Conservation (phyloP, 192 early-diverging fungal species). For the Blastocladiella britannica region DNA sequence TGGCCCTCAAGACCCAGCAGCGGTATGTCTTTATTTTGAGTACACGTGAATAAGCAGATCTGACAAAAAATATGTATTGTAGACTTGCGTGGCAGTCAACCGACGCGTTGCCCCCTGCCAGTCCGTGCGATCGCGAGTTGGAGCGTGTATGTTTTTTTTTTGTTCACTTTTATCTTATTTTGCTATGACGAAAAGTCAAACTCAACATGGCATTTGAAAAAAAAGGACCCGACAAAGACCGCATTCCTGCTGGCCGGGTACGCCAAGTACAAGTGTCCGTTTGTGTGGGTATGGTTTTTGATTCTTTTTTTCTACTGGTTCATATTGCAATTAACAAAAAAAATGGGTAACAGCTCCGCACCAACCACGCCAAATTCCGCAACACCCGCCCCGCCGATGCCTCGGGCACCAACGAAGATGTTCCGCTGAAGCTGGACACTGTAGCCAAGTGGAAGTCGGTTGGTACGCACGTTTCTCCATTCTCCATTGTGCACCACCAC, state of each 20-base stretch:
- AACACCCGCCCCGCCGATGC: too few species aligned
- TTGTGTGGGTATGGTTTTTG: constrained; percentile 34
- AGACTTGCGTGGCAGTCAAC: not conserved
- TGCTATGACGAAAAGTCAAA: not conserved
- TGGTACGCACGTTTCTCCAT: constrained; percentile 7
- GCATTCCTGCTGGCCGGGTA: constrained; percentile 48
- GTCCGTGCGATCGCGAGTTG: constrained; percentile 4
- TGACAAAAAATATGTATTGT: not conserved
- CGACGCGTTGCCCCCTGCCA: constrained; percentile 1
- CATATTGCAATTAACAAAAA: not conserved
- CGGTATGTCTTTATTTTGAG: not conserved
- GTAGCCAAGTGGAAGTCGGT: constrained; percentile 38
- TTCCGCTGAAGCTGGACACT: constrained; percentile 37
- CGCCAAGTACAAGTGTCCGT: constrained; percentile 44
- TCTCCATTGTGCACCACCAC: not conserved
- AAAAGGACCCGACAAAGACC: constrained; percentile 21
- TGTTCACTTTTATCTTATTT: too few species aligned
- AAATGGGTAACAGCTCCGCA: constrained; percentile 19
- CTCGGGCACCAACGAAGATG: constrained; percentile 24
- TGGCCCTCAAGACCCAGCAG: not conserved
- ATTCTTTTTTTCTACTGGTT: constrained; percentile 1
- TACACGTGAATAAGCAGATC: not conserved
- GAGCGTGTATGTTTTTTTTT: too few species aligned
- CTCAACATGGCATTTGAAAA: constrained; percentile 3
- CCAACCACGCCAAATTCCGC: constrained; percentile 34